These are phyloP conservation scores for Macrophomina phaseolina DNA, from an alignment of 2,329 filamentous ascomycete species.

Conservation along the genomic window DNA sequence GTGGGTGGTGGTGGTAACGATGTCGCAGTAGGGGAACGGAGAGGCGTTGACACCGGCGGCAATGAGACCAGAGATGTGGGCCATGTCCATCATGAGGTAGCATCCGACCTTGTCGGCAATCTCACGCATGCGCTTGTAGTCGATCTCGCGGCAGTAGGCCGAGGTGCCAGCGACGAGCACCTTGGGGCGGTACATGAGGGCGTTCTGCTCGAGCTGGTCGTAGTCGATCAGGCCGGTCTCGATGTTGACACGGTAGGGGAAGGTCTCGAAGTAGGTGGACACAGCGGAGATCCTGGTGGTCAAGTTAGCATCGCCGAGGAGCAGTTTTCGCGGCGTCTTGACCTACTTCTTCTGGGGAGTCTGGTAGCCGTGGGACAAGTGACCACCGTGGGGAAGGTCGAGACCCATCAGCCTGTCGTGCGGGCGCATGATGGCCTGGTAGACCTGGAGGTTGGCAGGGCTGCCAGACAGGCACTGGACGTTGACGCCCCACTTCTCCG, in stretches of 20 bases:
- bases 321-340: background rate
- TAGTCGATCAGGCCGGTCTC: constrained; percentile 95
- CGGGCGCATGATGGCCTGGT: constrained; percentile 94
- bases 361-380: constrained; percentile 97
- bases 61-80: constrained; percentile 93
- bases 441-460: constrained; percentile 97
- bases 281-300: constrained; percentile 80
- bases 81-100: constrained; percentile 95
- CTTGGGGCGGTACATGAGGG: constrained; percentile 90
- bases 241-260: constrained; percentile 92
- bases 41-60: constrained; percentile 89
- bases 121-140: constrained; percentile 90
- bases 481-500: constrained; percentile 94
- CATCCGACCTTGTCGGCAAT: constrained; percentile 90
- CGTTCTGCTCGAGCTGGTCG: constrained; percentile 84
- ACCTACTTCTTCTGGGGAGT: constrained; percentile 86
- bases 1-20: constrained; percentile 97
- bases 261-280: constrained; percentile 98
- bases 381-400: constrained; percentile 91
- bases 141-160: constrained; percentile 93
- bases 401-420: constrained; percentile 97
- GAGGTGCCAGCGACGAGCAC: constrained; percentile 93
- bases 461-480: constrained; percentile 86
- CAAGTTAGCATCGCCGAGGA: background rate
- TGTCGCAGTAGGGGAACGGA: constrained; percentile 87